These are phyloP conservation scores for Nitzschia sp. DNA, from an alignment of 108 stramenopile species.

Conservation along the genomic window DNA sequence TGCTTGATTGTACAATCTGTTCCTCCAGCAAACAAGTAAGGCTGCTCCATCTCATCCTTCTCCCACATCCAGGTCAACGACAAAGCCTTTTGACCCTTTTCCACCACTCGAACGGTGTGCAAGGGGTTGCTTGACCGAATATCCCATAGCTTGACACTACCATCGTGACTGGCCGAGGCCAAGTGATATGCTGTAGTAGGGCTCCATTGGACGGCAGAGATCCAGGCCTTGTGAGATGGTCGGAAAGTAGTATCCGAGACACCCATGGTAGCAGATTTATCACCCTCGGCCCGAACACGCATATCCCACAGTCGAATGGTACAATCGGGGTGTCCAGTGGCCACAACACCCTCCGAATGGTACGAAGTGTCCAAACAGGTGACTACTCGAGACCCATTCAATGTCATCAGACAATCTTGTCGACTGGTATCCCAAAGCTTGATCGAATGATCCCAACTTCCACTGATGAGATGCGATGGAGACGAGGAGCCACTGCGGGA, in stretches of 20 bases:
- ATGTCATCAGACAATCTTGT: slow-evolving; percentile 73
- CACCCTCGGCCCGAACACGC: slow-evolving; percentile 21
- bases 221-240: slow-evolving; percentile 88
- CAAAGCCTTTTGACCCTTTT: slow-evolving; percentile 72
- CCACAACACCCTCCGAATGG: slow-evolving; percentile 70
- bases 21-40: slow-evolving; percentile 64
- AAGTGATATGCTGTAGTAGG: slow-evolving; percentile 75
- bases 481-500: slow-evolving; percentile 34
- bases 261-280: neutral
- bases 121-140: slow-evolving; percentile 88
- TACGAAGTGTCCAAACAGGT: slow-evolving; percentile 69
- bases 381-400: slow-evolving; percentile 80
- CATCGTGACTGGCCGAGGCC: slow-evolving; percentile 85
- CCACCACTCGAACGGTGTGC: slow-evolving; percentile 84
- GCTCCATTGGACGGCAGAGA: slow-evolving; percentile 80
- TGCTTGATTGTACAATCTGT: slow-evolving; percentile 74
- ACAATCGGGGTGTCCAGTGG: slow-evolving; percentile 83
- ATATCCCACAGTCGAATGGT: slow-evolving; percentile 73
- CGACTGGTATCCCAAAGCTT: slow-evolving; percentile 73
- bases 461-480: slow-evolving; percentile 50
- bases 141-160: slow-evolving; percentile 91
- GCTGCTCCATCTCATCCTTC: slow-evolving; percentile 28
- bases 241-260: slow-evolving; percentile 40
- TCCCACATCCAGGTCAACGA: slow-evolving; percentile 35
- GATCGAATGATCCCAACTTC: slow-evolving; percentile 81